Percentiles rank a stretch among this genome's conserved stretches.
phyloP scores from a whole-genome alignment of 2,329 filamentous ascomycete genomes.

The Monosporascus sp. region DNA sequence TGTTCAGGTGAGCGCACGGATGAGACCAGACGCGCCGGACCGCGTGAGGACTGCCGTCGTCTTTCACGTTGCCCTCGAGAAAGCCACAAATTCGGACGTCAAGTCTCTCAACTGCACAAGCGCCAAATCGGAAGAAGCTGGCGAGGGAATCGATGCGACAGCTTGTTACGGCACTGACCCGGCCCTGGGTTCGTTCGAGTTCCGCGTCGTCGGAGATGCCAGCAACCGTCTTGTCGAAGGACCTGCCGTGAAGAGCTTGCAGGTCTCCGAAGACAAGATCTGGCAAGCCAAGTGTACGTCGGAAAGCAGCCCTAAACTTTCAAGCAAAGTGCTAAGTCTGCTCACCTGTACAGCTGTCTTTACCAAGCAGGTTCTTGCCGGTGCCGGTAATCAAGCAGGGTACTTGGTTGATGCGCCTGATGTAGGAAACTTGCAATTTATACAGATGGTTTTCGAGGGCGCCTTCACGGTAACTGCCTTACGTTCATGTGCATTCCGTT shows the following conservation, averaged over 20 bases:
- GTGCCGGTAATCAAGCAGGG: conserved; percentile 48
- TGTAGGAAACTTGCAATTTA: conserved; percentile 56
- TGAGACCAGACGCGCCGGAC: conserved; percentile 48
- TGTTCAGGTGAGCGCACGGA: conserved; percentile 57
- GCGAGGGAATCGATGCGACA: conserved; percentile 44
- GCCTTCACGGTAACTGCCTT: conserved; percentile 36
- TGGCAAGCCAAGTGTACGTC: conserved; percentile 61
- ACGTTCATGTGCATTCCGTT: background rate
- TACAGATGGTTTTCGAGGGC: conserved; percentile 62
- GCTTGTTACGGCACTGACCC: conserved; percentile 49
- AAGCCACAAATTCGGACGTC: conserved; percentile 38
- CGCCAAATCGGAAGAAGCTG: too few species aligned
- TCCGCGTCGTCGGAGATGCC: conserved; percentile 53
- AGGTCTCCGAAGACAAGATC: conserved; percentile 53
- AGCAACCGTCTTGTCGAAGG: conserved; percentile 34
- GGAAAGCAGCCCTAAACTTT: background rate
- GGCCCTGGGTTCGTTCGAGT: conserved; percentile 56
- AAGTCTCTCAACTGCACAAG: background rate
- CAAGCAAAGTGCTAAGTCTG: conserved; percentile 4
- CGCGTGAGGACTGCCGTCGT: conserved; percentile 53
- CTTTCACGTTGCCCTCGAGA: conserved; percentile 59
- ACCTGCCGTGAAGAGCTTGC: conserved; percentile 50
- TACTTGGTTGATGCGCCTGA: conserved; percentile 47
- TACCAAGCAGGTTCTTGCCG: conserved; percentile 51
- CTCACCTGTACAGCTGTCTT: conserved; percentile 48